Percentiles rank a stretch among this genome's conserved stretches.
Evolutionary conservation across 441 rosid species (phyloP).

Genomic region (Populus hybrid): DNA sequence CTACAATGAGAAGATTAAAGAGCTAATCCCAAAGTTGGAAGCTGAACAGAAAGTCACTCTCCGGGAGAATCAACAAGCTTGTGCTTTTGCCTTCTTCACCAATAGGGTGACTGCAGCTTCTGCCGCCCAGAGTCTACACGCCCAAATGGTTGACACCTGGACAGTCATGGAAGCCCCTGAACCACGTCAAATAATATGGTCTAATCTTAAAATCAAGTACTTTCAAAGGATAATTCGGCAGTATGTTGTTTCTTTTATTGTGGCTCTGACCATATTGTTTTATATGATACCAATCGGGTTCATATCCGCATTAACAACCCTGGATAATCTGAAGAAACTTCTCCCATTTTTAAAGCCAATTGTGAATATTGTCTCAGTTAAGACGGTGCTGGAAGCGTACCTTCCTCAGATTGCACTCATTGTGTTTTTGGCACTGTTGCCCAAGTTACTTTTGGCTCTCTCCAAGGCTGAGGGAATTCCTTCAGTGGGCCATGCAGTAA

Average conservation of each 20-base stretch:
- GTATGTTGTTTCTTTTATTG: constrained; percentile 52
- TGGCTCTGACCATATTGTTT: constrained; percentile 67
- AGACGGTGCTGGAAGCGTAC: constrained; percentile 70
- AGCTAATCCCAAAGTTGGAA: constrained; percentile 51
- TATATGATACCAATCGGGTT: constrained; percentile 79
- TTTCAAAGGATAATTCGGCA: constrained; percentile 49
- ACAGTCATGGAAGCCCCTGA: constrained; percentile 71
- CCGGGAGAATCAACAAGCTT: constrained; percentile 64
- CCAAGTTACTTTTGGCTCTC: constrained; percentile 70
- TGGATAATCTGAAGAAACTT: constrained; percentile 59
- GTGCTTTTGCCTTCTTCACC: constrained; percentile 79
- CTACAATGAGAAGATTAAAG: constrained; percentile 58
- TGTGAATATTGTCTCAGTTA: constrained; percentile 33
- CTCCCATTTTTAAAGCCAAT: constrained; percentile 73
- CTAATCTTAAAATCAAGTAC: constrained; percentile 54
- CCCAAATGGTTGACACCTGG: constrained; percentile 67
- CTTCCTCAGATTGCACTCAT: constrained; percentile 86
- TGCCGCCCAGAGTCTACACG: constrained; percentile 78
- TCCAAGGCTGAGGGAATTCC: constrained; percentile 87
- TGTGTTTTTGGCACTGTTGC: constrained; percentile 65
- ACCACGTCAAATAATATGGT: constrained; percentile 62
- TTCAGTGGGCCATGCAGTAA: constrained; percentile 58
- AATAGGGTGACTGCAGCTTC: constrained; percentile 59
- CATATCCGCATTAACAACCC: constrained; percentile 76
- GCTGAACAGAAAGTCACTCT: constrained; percentile 69